phyloP scores from a whole-genome alignment of 345 rosid species.

The Iberis pinnata region DNA sequence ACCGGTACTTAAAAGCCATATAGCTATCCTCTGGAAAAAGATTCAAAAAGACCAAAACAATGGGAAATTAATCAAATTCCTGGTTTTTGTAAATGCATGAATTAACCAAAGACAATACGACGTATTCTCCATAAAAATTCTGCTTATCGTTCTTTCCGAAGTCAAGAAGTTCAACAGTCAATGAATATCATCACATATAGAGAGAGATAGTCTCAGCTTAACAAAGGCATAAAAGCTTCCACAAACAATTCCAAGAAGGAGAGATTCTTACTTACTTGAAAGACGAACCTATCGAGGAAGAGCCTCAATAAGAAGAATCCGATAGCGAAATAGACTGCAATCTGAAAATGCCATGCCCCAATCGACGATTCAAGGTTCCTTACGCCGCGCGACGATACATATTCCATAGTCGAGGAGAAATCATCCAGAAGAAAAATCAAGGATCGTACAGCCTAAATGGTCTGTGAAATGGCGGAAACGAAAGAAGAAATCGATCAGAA shows the following conservation, averaged over 20 bases:
- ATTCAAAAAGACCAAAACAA: background rate
- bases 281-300: slow-evolving; percentile 68
- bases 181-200: no score
- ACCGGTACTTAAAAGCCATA: slow-evolving; percentile 45
- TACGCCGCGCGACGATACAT: slow-evolving; percentile 29
- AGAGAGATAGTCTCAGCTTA: no score
- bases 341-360: slow-evolving; percentile 43
- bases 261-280: slow-evolving; percentile 52
- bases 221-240: background rate
- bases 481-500: no score
- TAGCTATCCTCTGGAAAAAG: slow-evolving; percentile 63
- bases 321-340: slow-evolving; percentile 56
- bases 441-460: no score
- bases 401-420: slow-evolving; percentile 45
- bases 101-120: no score
- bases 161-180: no score
- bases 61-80: no score
- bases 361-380: slow-evolving; percentile 23
- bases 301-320: slow-evolving; percentile 52
- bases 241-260: background rate
- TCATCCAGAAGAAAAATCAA: background rate
- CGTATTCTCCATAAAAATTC: no score
- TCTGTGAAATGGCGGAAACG: no score
- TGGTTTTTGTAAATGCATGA: no score
- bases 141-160: no score